Percentiles rank a stretch among this genome's conserved stretches.
Evolutionary conservation across 352 stramenopile species (phyloP).

Genomic region (Phytophthora hybrid): DNA sequence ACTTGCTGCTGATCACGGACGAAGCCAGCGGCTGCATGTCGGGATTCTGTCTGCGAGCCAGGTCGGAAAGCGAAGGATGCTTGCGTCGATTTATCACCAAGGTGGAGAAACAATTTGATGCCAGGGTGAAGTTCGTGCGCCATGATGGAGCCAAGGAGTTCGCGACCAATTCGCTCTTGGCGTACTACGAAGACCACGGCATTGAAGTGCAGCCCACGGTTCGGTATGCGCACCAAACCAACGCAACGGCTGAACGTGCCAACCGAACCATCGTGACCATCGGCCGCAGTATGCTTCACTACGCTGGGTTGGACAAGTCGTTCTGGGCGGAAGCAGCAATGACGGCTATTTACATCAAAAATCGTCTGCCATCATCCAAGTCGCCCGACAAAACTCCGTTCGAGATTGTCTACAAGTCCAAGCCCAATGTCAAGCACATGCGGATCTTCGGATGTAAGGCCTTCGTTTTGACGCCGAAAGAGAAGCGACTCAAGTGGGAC

Average conservation of each 20-base stretch:
- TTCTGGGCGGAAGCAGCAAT: constrained; percentile 19
- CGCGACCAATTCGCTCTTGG: constrained; percentile 22
- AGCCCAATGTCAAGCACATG: constrained; percentile 22
- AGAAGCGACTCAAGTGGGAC: constrained; percentile 27
- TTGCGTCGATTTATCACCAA: constrained; percentile 8
- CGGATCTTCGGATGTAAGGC: constrained; percentile 7
- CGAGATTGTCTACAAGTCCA: constrained; percentile 15
- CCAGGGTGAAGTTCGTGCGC: constrained; percentile 23
- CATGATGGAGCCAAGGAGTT: constrained; percentile 28
- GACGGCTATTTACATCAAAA: constrained; percentile 7
- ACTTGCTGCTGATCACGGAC: constrained; percentile 29
- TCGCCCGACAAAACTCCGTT: not conserved
- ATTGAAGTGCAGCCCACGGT: constrained; percentile 20
- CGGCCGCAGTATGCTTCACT: constrained; percentile 20
- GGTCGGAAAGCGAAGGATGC: constrained; percentile 25
- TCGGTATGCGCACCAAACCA: constrained; percentile 26
- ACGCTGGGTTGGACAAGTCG: constrained; percentile 21
- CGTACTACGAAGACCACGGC: constrained; percentile 9
- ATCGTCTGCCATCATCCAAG: not conserved
- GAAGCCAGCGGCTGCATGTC: constrained; percentile 34
- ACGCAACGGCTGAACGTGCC: constrained; percentile 24
- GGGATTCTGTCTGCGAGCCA: constrained; percentile 31
- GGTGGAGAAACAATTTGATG: constrained; percentile 10
- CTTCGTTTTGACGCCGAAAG: constrained; percentile 14
- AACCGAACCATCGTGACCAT: constrained; percentile 28